A percentile compares a stretch with the other conserved stretches of the same genome.
Conservation (phyloP, 257 asterid species). For the Nicotiana knightiana region DNA sequence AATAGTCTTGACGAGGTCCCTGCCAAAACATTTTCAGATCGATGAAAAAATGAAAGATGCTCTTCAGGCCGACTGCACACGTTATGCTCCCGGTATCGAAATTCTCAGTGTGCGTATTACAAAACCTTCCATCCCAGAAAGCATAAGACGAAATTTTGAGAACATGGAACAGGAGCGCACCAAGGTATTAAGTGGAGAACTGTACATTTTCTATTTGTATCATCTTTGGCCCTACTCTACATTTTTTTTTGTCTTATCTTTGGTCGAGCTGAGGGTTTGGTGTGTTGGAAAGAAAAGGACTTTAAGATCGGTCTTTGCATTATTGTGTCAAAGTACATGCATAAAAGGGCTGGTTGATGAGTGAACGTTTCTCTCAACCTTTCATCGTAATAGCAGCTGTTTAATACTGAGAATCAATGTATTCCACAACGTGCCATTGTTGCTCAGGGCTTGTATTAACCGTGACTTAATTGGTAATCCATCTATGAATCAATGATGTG, state of each 20-base stretch:
- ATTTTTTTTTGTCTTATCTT: background rate
- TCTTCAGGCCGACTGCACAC: slow-evolving; percentile 97
- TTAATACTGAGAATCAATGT: background rate
- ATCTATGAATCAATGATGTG: background rate
- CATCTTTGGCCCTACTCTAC: background rate
- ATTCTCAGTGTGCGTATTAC: slow-evolving; percentile 94
- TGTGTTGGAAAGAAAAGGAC: background rate
- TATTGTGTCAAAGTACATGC: background rate
- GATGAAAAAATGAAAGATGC: slow-evolving; percentile 99
- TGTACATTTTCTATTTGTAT: background rate
- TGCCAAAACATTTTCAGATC: slow-evolving; percentile 44
- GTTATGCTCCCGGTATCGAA: slow-evolving; percentile 98
- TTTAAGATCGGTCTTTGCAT: background rate
- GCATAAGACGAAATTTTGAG: slow-evolving; percentile 77
- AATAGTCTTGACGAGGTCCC: background rate
- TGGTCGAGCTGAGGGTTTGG: background rate
- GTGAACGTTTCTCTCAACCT: background rate
- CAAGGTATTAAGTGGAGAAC: slow-evolving; percentile 40
- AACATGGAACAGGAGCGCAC: slow-evolving; percentile 99
- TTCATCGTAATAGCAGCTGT: background rate
- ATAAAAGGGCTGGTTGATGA: background rate
- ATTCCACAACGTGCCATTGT: background rate
- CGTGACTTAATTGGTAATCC: background rate
- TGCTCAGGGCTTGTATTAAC: background rate
- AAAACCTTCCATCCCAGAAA: slow-evolving; percentile 84